Base-by-base conservation (phyloP, 2,329 filamentous ascomycete genomes). In the Zymoseptoria tritici region DNA sequence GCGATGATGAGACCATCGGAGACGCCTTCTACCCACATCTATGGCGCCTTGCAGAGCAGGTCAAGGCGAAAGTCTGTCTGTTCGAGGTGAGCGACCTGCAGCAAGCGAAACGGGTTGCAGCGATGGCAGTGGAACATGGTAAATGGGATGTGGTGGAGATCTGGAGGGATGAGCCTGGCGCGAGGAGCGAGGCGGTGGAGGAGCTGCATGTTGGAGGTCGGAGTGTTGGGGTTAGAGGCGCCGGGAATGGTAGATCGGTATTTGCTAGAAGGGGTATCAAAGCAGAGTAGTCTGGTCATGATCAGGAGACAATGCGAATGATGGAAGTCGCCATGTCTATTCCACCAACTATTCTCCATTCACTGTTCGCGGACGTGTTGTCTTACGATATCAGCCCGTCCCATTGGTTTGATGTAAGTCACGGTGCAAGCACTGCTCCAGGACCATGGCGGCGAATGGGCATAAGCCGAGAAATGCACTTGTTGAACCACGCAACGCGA, bases 61-160 rank as follows among this genome's bases (percentile, higher is more conserved):
- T 85, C 4, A 67, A 76, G 20, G 81, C 86, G 0, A 81, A 79
- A 52, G 68, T 87, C 7, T 71, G 89, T 9, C 72, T 90, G 0
- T 79, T 92, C 63, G 90, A 95, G 73, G 82, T 93, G 24, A 88
- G 86, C 0, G 88, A 89, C 67, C 72, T 84, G 61, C 76, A 74
- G 5, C 90, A 95, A 74, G 90, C 88, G 0, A 57, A 73, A 4
- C 78, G 89, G 11, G 87, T 94, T 1, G 80, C 81, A 1, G 67
- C 71, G 8, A 75, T 84, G 69, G 81, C 79, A 66, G 75, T 59
- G n/a, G 56, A 60, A 9, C 60, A 57, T 11, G 64, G 66, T 0
- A 52, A 61, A 21, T 78, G 71, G 69, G 71, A 75, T 2, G 69
- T 71, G 2, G 72, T 86, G 1, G 86, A 91, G 72, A 79, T 92